These are phyloP conservation scores for Wickerhamomyces strasburgensis DNA, from an alignment of 805 yeast genomes.

Conservation along the genomic window DNA sequence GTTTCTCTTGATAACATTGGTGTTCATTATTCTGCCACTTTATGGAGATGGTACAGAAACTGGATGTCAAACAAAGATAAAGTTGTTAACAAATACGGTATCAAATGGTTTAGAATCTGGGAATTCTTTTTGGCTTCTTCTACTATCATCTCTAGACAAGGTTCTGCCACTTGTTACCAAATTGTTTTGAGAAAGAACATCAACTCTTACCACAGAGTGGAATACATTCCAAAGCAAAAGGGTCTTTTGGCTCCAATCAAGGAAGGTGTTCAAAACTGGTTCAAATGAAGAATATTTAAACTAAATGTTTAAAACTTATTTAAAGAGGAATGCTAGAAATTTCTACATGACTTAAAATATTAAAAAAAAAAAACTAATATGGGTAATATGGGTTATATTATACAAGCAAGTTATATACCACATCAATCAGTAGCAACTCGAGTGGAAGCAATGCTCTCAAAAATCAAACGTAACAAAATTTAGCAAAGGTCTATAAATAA, in stretches of 20 bases:
- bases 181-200: slow-evolving; percentile 85
- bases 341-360: no score
- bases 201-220: slow-evolving; percentile 78
- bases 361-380: no score
- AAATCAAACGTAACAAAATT: no score
- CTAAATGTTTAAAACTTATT: background rate
- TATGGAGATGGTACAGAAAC: slow-evolving; percentile 93
- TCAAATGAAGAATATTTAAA: slow-evolving; percentile 28
- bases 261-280: slow-evolving; percentile 52
- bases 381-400: no score
- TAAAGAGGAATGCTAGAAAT: no score
- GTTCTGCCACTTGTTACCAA: slow-evolving; percentile 89
- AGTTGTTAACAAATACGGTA: slow-evolving; percentile 75
- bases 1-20: slow-evolving; percentile 84
- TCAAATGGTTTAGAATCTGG: slow-evolving; percentile 91
- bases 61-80: slow-evolving; percentile 82
- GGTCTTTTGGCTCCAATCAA: slow-evolving; percentile 60
- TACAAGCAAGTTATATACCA: no score
- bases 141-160: slow-evolving; percentile 84
- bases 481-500: no score
- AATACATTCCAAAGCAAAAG: slow-evolving; percentile 72
- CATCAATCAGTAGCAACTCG: no score
- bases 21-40: slow-evolving; percentile 85
- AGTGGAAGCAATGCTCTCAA: no score
- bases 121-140: slow-evolving; percentile 83